Conservation (phyloP, 306 rosid species). For the Cucurbita maxima region DNA sequence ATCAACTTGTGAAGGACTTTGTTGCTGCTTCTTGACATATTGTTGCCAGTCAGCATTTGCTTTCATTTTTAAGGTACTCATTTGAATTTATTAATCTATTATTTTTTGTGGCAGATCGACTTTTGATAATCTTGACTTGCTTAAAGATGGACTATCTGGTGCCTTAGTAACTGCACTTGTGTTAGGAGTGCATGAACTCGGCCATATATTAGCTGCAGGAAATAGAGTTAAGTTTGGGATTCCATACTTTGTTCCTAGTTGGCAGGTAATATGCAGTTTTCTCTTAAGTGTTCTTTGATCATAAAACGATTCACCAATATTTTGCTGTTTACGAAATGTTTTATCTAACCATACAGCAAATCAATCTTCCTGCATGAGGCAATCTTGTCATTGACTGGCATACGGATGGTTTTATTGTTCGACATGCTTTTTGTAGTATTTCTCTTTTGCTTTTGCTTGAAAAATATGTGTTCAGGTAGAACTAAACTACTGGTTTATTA, state of each 20-base stretch:
- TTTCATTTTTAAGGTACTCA: background rate
- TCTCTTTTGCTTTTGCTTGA: background rate
- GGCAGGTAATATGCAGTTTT: slow-evolving; percentile 59
- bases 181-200: slow-evolving; percentile 68
- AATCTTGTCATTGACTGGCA: background rate
- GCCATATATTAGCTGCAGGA: slow-evolving; percentile 58
- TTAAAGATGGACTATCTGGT: slow-evolving; percentile 84
- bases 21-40: background rate
- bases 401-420: background rate
- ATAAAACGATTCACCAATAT: background rate
- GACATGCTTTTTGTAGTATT: background rate
- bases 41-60: background rate
- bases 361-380: background rate
- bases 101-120: slow-evolving; percentile 58
- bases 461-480: too few species aligned
- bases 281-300: background rate
- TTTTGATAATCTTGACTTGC: slow-evolving; percentile 69
- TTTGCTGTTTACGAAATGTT: background rate
- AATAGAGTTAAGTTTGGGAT: slow-evolving; percentile 74
- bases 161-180: slow-evolving; percentile 69
- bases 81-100: slow-evolving; percentile 21
- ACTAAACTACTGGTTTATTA: background rate
- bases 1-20: background rate
- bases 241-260: slow-evolving; percentile 90
- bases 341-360: background rate